Conservation (phyloP, 176 grass and related monocot species). For the Avena sativa region DNA sequence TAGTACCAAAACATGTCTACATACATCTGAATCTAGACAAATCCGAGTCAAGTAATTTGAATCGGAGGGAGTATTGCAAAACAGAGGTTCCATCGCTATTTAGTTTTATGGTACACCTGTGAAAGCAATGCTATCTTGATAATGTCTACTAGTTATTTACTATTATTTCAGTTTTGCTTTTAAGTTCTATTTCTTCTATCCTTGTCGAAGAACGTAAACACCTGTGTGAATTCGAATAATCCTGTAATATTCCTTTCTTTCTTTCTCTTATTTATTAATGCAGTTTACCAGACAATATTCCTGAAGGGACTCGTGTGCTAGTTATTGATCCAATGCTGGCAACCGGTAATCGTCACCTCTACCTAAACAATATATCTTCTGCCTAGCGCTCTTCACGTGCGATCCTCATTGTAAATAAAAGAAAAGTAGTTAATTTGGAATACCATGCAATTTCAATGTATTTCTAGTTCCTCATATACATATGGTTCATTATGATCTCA, state of each 20-base stretch:
- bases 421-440: slow-evolving; percentile 3
- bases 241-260: neutral
- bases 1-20: too few relatives aligned
- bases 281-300: slow-evolving; percentile 88
- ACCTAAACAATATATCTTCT: slow-evolving; percentile 20
- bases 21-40: too few relatives aligned
- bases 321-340: slow-evolving; percentile 97
- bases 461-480: slow-evolving; percentile 8
- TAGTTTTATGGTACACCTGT: neutral
- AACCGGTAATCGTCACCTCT: slow-evolving; percentile 63
- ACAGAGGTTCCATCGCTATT: slow-evolving; percentile 7
- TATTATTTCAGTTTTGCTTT: neutral
- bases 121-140: slow-evolving; percentile 2
- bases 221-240: neutral
- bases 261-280: slow-evolving; percentile 45
- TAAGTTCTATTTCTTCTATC: slow-evolving; percentile 13
- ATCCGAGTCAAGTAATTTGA: too few relatives aligned
- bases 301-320: slow-evolving; percentile 78
- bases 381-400: neutral
- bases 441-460: neutral
- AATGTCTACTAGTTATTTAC: neutral
- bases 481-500: slow-evolving; percentile 14
- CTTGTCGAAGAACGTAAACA: neutral
- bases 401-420: neutral
- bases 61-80: neutral